These are phyloP conservation scores for Ophiocordyceps camponoti-leonardi DNA, from an alignment of 2,329 filamentous ascomycete species.

Conservation along the genomic window DNA sequence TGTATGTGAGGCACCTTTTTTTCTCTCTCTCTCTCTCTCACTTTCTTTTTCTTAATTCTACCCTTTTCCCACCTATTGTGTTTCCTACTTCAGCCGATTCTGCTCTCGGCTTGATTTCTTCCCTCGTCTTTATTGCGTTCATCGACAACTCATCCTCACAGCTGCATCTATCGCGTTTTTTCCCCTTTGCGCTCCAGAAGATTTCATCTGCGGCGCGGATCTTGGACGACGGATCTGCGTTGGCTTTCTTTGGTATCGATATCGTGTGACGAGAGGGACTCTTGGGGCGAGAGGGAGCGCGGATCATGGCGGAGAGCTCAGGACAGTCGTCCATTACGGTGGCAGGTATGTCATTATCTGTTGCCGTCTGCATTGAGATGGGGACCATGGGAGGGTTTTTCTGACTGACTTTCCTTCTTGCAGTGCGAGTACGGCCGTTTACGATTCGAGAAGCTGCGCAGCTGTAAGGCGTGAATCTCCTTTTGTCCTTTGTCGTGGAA, in stretches of 20 bases:
- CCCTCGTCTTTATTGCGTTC: too few relatives aligned
- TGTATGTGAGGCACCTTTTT: not conserved
- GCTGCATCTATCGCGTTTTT: too few relatives aligned
- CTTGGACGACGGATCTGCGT: not conserved
- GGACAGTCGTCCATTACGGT: constrained; percentile 39
- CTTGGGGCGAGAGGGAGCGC: not conserved
- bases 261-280: not conserved
- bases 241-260: not conserved
- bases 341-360: constrained; percentile 30
- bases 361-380: not conserved
- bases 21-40: not conserved
- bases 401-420: constrained; percentile 10
- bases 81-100: not conserved
- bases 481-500: not conserved
- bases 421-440: constrained; percentile 54
- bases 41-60: not conserved
- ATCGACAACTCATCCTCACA: too few relatives aligned
- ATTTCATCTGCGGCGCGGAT: not conserved
- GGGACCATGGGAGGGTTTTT: not conserved
- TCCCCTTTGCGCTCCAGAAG: too few relatives aligned
- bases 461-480: constrained; percentile 31
- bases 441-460: constrained; percentile 91
- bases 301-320: constrained; percentile 8
- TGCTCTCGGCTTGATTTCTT: too few relatives aligned
- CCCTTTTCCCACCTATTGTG: not conserved